Evolutionary conservation across 768 basidiomycete genomes (phyloP).

Genomic region (Suillus fuscotomentosus): DNA sequence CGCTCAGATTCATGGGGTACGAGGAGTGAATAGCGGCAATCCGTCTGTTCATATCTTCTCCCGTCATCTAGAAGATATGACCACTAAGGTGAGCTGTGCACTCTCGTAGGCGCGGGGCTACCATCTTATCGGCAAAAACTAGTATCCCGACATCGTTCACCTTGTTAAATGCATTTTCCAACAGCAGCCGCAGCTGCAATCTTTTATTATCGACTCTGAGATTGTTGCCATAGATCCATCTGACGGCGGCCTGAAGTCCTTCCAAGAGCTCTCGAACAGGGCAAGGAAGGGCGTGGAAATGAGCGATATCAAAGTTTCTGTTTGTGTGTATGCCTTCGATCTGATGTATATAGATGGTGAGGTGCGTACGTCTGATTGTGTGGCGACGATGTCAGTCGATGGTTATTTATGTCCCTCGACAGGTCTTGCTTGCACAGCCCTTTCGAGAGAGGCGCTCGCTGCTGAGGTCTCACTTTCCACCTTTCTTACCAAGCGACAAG

Average conservation of each 20-base stretch:
- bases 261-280: slow-evolving; percentile 85
- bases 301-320: slow-evolving; percentile 70
- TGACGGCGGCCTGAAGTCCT: slow-evolving; percentile 65
- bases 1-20: slow-evolving; percentile 70
- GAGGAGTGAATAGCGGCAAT: slow-evolving; percentile 22
- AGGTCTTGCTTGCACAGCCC: slow-evolving; percentile 67
- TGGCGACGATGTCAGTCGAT: not conserved
- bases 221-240: slow-evolving; percentile 77
- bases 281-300: slow-evolving; percentile 81
- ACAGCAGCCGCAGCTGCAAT: slow-evolving; percentile 39
- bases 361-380: slow-evolving; percentile 42
- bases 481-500: slow-evolving; percentile 42
- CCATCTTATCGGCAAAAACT: slow-evolving; percentile 15
- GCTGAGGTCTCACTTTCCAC: slow-evolving; percentile 62
- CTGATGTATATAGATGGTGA: slow-evolving; percentile 81
- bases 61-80: slow-evolving; percentile 91
- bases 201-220: slow-evolving; percentile 84
- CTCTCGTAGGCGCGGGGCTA: slow-evolving; percentile 2
- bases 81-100: slow-evolving; percentile 58
- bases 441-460: slow-evolving; percentile 71
- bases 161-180: slow-evolving; percentile 54
- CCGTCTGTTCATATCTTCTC: slow-evolving; percentile 69
- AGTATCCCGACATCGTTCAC: slow-evolving; percentile 82
- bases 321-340: slow-evolving; percentile 88
- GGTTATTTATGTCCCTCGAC: slow-evolving; percentile 9